Evolutionary conservation across 1,139 yeast species (phyloP), one percentile per base, ranked within the genome.

Genomic region (Lodderomyces pseudojiufengensis): DNA sequence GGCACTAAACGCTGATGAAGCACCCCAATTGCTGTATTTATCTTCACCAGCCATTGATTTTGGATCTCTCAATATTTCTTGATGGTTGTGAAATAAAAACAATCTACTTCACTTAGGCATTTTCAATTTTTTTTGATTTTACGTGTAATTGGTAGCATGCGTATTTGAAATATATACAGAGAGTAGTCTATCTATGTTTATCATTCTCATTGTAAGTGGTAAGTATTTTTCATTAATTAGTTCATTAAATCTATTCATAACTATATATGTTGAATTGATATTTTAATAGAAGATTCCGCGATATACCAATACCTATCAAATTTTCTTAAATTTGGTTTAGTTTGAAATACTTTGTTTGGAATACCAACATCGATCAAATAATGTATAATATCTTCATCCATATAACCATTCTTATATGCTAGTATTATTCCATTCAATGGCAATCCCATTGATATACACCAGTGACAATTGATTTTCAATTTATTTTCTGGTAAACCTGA

Each of bases 311-410:
- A 59, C 43, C 60, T 65, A 41, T 69, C 75, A 44, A 70, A 69
- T 49, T 65, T 67, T 27, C 75, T 51, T 45, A 70, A 57, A 41
- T 65, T 66, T 2, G 66, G 59, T 47, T 67, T 68, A 42, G 52
- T 48, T 26, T 52, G 54, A 47, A 65, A 70, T 3, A 70, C 73
- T 38, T 58, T 59, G 46, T 68, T 69, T 2, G 95, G 94, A 18
- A 82, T 68, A 6, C 95, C 95, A 40, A 80, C 67, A 49, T 86
- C 95, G n/a, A 84, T 70, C 41, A 84, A 63, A 44, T 74, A 80
- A 51, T 80, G 88, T 12, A 58, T 53, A 51, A 75, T 69, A 18
- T 65, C 70, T 10, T 36, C 32, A 11, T 28, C 29, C 36, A 68
- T 49, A 25, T 45, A 47, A n/a, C 68, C 67, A 46, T 65, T 65